A percentile compares a stretch with the other conserved stretches of the same genome.
Evolutionary conservation across 2,329 filamentous ascomycete genomes (phyloP).

Genomic region (Colletotrichum nymphaeae): DNA sequence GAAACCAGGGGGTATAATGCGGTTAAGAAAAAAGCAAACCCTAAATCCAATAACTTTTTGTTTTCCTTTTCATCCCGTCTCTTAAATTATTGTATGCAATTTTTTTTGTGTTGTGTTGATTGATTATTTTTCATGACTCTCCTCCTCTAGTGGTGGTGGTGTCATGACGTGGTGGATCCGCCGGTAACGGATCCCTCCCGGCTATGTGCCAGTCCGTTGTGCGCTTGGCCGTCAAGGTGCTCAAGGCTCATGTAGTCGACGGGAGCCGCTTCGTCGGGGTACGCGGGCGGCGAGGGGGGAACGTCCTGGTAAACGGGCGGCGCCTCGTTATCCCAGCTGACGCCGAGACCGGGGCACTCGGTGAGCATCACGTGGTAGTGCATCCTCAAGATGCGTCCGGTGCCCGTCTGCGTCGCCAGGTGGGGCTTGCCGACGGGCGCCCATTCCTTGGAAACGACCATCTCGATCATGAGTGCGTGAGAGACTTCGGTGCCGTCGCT

Average conservation of each 20-base stretch:
- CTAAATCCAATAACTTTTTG: conserved; percentile 23
- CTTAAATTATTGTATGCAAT: background rate
- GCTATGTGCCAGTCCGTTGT: conserved; percentile 20
- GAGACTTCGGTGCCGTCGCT: conserved; percentile 80
- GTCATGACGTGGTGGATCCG: background rate
- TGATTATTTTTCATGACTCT: background rate
- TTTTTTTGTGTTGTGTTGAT: background rate
- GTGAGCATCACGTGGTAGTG: conserved; percentile 88
- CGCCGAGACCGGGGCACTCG: conserved; percentile 85
- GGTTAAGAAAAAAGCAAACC: background rate
- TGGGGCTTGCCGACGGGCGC: conserved; percentile 74
- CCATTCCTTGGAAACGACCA: conserved; percentile 95
- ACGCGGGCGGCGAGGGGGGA: conserved; percentile 83
- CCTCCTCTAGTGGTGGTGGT: background rate
- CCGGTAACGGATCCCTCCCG: conserved; percentile 20
- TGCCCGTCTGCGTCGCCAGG: conserved; percentile 85
- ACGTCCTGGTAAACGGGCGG: conserved; percentile 96
- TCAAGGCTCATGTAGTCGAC: conserved; percentile 55
- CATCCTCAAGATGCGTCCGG: conserved; percentile 91
- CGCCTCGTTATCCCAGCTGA: conserved; percentile 97
- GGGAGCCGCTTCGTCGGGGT: conserved; percentile 55
- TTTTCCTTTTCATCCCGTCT: conserved; percentile 4
- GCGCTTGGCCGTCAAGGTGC: conserved; percentile 43
- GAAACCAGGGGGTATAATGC: conserved; percentile 35
- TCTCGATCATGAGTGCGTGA: conserved; percentile 89